Conservation (phyloP, 805 yeast species). For the Sugiyamaella floridensis region DNA sequence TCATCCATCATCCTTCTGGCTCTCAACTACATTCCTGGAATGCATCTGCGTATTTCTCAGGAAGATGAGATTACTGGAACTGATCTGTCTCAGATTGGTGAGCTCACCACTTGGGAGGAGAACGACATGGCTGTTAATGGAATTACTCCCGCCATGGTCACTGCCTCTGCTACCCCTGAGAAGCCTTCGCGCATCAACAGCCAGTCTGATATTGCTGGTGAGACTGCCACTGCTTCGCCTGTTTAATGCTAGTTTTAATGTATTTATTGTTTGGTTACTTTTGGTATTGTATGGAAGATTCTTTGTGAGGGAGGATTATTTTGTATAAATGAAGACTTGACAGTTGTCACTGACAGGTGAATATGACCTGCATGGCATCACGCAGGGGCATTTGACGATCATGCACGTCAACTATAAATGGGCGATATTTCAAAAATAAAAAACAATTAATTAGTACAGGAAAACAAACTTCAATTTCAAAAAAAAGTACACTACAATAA, state of each 20-base stretch:
- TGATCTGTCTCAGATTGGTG: constrained; percentile 86
- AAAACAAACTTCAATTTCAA: too few species aligned
- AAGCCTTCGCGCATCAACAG: not conserved
- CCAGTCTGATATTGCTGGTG: not conserved
- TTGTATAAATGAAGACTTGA: too few species aligned
- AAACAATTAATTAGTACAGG: too few species aligned
- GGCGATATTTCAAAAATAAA: too few species aligned
- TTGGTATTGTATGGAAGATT: too few species aligned
- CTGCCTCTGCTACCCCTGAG: not conserved
- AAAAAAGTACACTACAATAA: too few species aligned
- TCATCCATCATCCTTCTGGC: constrained; percentile 62
- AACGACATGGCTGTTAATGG: constrained; percentile 5
- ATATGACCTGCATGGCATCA: too few species aligned
- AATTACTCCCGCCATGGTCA: not conserved
- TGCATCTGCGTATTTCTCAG: constrained; percentile 75
- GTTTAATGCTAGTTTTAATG: not conserved
- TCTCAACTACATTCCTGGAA: constrained; percentile 77
- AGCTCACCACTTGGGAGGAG: constrained; percentile 50
- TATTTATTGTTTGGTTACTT: not conserved
- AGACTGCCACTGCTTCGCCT: not conserved
- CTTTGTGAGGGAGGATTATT: too few species aligned
- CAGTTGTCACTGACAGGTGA: too few species aligned
- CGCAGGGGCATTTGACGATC: too few species aligned
- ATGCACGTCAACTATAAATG: too few species aligned
- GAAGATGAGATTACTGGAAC: constrained; percentile 90